Evolutionary conservation across 495 filamentous ascomycete genomes (phyloP), one percentile per base, ranked within the genome.

Genomic region (Neurospora sp.): DNA sequence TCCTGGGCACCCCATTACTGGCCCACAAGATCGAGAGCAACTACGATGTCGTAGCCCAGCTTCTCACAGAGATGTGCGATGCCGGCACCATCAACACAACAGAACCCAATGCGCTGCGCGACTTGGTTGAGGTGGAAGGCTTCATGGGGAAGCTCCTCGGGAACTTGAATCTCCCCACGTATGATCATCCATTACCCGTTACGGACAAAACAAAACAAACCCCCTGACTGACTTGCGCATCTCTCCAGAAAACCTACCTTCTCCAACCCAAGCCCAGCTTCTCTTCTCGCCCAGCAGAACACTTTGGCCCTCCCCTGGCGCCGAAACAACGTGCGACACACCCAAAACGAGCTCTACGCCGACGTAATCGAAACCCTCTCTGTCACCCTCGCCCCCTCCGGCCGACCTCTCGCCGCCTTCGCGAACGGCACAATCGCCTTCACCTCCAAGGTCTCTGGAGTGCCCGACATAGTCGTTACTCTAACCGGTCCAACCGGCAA

Each of bases 11-110:
- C n/a, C 96, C 96, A 4, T 81, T 99, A 70, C 83, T 97, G 27
- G 91, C 93, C 18, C 86, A 85, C 73, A 97, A 94, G 83, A 90
- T 99, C 76, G 93, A 97, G 80, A 85, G 84, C 40, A 92, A 89
- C 80, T 99, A 98, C 79, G 93, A 98, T 89, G 91, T 98, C 59
- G 92, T 97, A 31, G 94, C 94, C 20, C 96, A 98, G 82, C 83
- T 99, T 9, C 86, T 98, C 38, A 91, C 90, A 76, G 96, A 99
- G 83, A 97, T 98, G 91, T 97, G 94, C 80, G 96, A 99, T 88
- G 94, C 89, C 14, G 96, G 96, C 4, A 86, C 90, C n/a, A 87
- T 97, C 14, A 91, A 88, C 78, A 97, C 93, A 61, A 97, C 95
- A 12, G 96, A 99, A 79, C 92, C 92, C 4, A 98, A 98, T 83